Conservation (phyloP, 768 basidiomycete species). For the Russula brevipes region DNA sequence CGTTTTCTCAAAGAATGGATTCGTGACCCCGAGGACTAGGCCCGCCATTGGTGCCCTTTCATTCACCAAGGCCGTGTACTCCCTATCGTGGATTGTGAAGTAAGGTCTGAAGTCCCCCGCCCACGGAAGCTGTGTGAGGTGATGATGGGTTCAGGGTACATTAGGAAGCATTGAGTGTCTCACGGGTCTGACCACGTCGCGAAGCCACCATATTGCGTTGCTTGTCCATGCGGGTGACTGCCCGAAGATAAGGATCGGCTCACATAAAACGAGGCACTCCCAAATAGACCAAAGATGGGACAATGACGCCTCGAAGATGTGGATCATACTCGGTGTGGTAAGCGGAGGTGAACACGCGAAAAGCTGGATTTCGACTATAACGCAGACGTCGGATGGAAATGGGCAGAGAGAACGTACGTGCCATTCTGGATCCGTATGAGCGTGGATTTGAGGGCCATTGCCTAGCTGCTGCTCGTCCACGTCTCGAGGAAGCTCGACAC, state of each 20-base stretch:
- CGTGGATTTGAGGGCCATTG: conserved; percentile 35
- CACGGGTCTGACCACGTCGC: conserved; percentile 82
- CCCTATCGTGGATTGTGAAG: conserved; percentile 94
- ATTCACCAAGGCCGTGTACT: conserved; percentile 70
- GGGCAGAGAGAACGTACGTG: conserved; percentile 12
- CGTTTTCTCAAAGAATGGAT: conserved; percentile 76
- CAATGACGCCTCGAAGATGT: conserved; percentile 58
- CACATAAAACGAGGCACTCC: conserved; percentile 90
- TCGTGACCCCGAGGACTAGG: conserved; percentile 77
- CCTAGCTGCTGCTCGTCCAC: conserved; percentile 70
- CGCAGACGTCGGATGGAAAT: background rate
- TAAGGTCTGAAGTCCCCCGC: conserved; percentile 87
- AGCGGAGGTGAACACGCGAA: conserved; percentile 56
- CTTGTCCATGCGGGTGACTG: conserved; percentile 75
- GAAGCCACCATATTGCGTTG: conserved; percentile 88
- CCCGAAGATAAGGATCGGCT: conserved; percentile 83
- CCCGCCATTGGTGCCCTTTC: conserved; percentile 76
- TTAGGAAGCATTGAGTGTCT: conserved; percentile 24
- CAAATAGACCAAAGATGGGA: conserved; percentile 78
- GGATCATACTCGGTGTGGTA: conserved; percentile 51
- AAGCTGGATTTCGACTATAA: conserved; percentile 40
- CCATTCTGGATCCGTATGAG: conserved; percentile 22
- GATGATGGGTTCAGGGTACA: background rate
- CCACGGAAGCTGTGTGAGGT: conserved; percentile 59
- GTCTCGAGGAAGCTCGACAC: conserved; percentile 63